Percentiles rank a stretch among this genome's conserved stretches.
phyloP scores from a whole-genome alignment of 2,329 filamentous ascomycete species.

The Colletotrichum shisoi region DNA sequence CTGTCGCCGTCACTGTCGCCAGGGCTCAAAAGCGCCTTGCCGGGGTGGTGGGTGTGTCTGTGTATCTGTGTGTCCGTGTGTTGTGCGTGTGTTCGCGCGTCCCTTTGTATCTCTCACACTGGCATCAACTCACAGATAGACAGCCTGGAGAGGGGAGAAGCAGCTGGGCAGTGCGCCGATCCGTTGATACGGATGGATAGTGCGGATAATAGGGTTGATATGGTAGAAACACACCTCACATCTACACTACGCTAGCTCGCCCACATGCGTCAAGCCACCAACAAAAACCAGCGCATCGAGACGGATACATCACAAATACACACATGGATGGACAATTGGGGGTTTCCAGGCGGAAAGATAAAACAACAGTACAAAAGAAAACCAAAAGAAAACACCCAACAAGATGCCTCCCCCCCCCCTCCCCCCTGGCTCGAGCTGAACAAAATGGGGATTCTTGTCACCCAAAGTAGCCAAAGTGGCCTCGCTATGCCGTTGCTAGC shows the following conservation, averaged over 20 bases:
- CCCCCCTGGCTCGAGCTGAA: slow-evolving; percentile 15
- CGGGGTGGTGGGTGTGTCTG: background rate
- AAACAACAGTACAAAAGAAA: background rate
- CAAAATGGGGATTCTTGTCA: background rate
- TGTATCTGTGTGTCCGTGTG: background rate
- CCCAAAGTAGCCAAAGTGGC: slow-evolving; percentile 6
- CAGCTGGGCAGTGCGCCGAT: slow-evolving; percentile 13
- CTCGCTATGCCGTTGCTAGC: slow-evolving; percentile 14
- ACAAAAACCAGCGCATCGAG: slow-evolving; percentile 10
- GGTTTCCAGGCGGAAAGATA: background rate
- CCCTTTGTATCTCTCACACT: slow-evolving; percentile 27
- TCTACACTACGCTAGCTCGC: slow-evolving; percentile 13
- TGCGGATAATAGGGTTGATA: slow-evolving; percentile 29
- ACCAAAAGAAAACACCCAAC: background rate
- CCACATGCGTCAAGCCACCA: slow-evolving; percentile 37
- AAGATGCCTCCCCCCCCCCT: too few relatives aligned
- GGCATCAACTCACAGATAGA: slow-evolving; percentile 30
- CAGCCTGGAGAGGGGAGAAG: slow-evolving; percentile 7
- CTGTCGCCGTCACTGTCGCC: background rate
- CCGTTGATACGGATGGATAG: slow-evolving; percentile 15
- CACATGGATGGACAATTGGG: background rate
- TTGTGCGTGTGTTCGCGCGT: slow-evolving; percentile 10
- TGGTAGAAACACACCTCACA: slow-evolving; percentile 23
- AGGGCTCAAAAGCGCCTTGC: background rate
- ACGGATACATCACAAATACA: slow-evolving; percentile 10